Evolutionary conservation across 2,329 filamentous ascomycete genomes (phyloP).

Genomic region (Calonectria hawksworthii): DNA sequence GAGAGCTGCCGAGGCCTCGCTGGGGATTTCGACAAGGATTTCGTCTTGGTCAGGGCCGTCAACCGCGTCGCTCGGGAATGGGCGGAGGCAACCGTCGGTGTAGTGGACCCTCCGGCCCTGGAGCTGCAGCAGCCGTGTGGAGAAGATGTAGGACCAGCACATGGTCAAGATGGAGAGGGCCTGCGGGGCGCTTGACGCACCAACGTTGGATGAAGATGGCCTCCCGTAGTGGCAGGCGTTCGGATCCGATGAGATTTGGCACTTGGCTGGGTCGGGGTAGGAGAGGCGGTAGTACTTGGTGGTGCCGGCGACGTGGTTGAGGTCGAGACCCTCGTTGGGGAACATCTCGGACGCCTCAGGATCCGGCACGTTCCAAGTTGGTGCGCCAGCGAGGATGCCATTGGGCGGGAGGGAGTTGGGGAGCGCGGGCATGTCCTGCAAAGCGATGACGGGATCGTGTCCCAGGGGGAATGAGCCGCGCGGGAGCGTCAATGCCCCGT

Average conservation of each 20-base stretch:
- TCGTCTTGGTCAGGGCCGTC: constrained; percentile 32
- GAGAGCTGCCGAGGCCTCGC: constrained; percentile 37
- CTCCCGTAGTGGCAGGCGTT: constrained; percentile 38
- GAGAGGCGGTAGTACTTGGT: constrained; percentile 46
- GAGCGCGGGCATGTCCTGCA: constrained; percentile 44
- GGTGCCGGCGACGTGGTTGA: constrained; percentile 39
- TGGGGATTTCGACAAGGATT: constrained; percentile 39
- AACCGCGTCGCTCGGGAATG: constrained; percentile 36
- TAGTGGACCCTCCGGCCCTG: constrained; percentile 42
- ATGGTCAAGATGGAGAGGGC: constrained; percentile 45
- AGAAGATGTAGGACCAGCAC: constrained; percentile 48
- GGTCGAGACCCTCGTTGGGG: constrained; percentile 32
- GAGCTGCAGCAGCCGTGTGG: constrained; percentile 46
- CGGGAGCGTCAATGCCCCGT: constrained; percentile 35
- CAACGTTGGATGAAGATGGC: constrained; percentile 26
- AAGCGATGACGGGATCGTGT: constrained; percentile 41
- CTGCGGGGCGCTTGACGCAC: constrained; percentile 38
- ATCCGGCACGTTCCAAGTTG: constrained; percentile 43
- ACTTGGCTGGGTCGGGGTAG: constrained; percentile 40
- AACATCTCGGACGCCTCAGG: constrained; percentile 31
- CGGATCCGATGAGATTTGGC: constrained; percentile 39
- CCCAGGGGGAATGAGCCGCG: constrained; percentile 39
- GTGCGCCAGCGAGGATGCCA: constrained; percentile 43
- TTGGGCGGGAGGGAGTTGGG: constrained; percentile 39
- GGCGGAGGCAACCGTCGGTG: constrained; percentile 41